Evolutionary conservation across 2,329 filamentous ascomycete genomes (phyloP).

Genomic region (Aspergillus pseudoviridinutans): DNA sequence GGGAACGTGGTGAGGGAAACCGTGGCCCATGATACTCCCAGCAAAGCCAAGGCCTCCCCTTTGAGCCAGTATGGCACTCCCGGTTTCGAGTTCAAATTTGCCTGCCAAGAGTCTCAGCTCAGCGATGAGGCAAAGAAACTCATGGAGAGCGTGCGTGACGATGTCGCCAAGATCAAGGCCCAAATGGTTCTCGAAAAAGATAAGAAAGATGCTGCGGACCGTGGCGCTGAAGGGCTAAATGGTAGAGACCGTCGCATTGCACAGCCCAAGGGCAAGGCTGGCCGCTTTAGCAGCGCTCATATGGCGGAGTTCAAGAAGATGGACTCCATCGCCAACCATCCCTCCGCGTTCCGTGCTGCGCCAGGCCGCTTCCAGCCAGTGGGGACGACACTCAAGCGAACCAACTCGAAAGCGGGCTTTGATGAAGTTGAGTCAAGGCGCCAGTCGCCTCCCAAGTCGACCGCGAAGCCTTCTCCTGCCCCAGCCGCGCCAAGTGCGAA

Average conservation of each 20-base stretch:
- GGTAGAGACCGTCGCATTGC: slow-evolving; percentile 65
- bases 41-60: slow-evolving; percentile 35
- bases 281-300: slow-evolving; percentile 80
- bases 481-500: slow-evolving; percentile 54
- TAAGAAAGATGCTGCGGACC: slow-evolving; percentile 48
- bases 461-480: slow-evolving; percentile 25
- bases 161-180: slow-evolving; percentile 67
- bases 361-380: slow-evolving; percentile 41
- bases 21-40: slow-evolving; percentile 37
- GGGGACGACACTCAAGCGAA: slow-evolving; percentile 47
- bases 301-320: slow-evolving; percentile 93
- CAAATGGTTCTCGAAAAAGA: slow-evolving; percentile 62
- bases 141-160: slow-evolving; percentile 65
- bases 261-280: slow-evolving; percentile 69
- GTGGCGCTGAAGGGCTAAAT: slow-evolving; percentile 40
- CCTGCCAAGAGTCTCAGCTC: slow-evolving; percentile 41
- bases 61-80: slow-evolving; percentile 39
- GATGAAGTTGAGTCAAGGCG: slow-evolving; percentile 52
- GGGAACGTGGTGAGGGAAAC: slow-evolving; percentile 32
- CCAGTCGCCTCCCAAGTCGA: slow-evolving; percentile 33
- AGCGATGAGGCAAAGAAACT: slow-evolving; percentile 52
- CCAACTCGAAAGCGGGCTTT: slow-evolving; percentile 60
- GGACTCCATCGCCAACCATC: slow-evolving; percentile 88
- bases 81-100: slow-evolving; percentile 45
- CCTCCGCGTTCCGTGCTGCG: slow-evolving; percentile 64